Conservation (phyloP, 1,139 yeast species). For the Komagataea norvegica region DNA sequence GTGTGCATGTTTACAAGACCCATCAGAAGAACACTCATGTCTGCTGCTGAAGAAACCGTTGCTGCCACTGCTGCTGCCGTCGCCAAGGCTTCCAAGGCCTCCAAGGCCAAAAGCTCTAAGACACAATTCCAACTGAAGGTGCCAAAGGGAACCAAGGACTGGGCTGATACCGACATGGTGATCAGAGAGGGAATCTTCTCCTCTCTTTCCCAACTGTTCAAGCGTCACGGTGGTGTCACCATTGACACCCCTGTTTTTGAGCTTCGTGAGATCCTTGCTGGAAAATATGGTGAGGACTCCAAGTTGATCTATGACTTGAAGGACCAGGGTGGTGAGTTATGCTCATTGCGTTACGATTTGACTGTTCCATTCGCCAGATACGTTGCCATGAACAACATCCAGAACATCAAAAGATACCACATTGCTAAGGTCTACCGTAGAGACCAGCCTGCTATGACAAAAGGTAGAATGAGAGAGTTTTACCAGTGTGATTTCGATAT, state of each 20-base stretch:
- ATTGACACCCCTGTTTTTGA: conserved; percentile 98
- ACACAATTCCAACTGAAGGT: conserved; percentile 73
- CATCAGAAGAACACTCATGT: conserved; percentile 14
- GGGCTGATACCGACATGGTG: conserved; percentile 98
- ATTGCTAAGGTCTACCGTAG: conserved; percentile 97
- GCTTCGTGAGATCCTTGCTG: conserved; percentile 88
- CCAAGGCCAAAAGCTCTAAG: conserved; percentile 30
- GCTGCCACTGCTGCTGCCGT: conserved; percentile 11
- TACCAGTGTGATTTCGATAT: conserved; percentile 97
- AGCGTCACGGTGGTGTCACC: conserved; percentile 96
- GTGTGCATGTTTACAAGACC: conserved; percentile 11
- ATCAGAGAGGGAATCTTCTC: conserved; percentile 82
- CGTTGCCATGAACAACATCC: conserved; percentile 90
- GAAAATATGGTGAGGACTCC: conserved; percentile 97
- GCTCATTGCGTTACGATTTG: conserved; percentile 90
- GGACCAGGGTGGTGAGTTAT: conserved; percentile 97
- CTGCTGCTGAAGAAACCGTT: conserved; percentile 9
- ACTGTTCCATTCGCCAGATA: conserved; percentile 97
- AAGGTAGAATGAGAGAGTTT: conserved; percentile 98
- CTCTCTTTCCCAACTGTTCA: conserved; percentile 68
- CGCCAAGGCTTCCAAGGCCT: conserved; percentile 12
- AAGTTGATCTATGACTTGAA: conserved; percentile 91
- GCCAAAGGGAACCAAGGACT: conserved; percentile 96
- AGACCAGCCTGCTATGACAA: conserved; percentile 99
- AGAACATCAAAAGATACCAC: conserved; percentile 87